Percentiles rank a stretch among this genome's conserved stretches.
Conservation (phyloP, 495 filamentous ascomycete genomes). For the Hypoxylon fragiforme region DNA sequence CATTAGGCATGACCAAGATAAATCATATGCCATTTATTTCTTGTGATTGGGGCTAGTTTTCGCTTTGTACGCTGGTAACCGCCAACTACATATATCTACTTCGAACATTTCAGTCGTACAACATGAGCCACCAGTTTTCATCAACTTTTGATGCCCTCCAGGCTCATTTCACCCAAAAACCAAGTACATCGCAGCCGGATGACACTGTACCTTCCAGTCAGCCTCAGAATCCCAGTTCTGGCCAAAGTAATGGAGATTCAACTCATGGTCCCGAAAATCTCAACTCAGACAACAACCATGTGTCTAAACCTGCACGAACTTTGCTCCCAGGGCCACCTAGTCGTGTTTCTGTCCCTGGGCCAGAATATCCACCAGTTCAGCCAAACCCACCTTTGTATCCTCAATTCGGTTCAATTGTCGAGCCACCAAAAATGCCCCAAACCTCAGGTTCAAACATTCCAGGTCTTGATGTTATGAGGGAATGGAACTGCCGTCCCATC, state of each 20-base stretch:
- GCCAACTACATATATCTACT: background rate
- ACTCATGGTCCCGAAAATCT: background rate
- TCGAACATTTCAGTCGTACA: background rate
- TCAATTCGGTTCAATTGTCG: background rate
- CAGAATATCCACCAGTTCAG: conserved; percentile 4
- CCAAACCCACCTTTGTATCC: background rate
- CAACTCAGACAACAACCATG: background rate
- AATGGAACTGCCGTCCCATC: background rate
- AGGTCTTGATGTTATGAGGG: background rate
- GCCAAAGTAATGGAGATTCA: background rate
- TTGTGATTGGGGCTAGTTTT: conserved; percentile 22
- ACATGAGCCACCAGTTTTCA: conserved; percentile 32
- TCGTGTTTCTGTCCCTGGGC: background rate
- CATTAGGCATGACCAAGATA: conserved; percentile 14
- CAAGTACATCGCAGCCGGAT: conserved; percentile 1
- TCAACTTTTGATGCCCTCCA: conserved; percentile 34
- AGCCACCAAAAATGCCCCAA: background rate
- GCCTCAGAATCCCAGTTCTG: background rate
- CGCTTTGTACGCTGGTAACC: background rate
- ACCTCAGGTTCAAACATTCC: background rate
- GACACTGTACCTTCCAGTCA: background rate
- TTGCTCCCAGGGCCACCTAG: background rate
- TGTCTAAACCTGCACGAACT: background rate
- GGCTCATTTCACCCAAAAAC: conserved; percentile 29
- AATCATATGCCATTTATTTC: background rate